Evolutionary conservation across 2,329 filamentous ascomycete species (phyloP).

Genomic region (Mariannaea sp.): DNA sequence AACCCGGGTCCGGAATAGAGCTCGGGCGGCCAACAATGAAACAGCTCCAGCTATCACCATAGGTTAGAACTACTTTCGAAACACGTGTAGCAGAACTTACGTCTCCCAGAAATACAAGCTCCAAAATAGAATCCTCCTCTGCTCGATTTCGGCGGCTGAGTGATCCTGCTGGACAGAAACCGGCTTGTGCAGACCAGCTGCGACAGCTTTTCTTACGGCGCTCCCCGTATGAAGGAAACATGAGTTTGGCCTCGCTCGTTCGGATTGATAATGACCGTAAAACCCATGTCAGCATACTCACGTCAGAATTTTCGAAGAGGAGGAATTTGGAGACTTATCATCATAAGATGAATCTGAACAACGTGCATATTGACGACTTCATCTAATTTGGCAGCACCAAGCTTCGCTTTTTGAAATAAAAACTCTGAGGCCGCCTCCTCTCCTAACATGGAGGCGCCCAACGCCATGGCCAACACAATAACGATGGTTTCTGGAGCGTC

Average conservation of each 20-base stretch:
- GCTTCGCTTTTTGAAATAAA: constrained; percentile 49
- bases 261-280: constrained; percentile 50
- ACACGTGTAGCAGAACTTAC: constrained; percentile 36
- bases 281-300: constrained; percentile 16
- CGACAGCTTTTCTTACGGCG: constrained; percentile 48
- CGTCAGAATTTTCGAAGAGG: neutral
- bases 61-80: neutral
- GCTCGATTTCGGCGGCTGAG: constrained; percentile 41
- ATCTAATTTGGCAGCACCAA: constrained; percentile 43
- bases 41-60: constrained; percentile 46
- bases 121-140: constrained; percentile 43
- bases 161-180: constrained; percentile 40
- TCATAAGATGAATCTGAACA: constrained; percentile 49
- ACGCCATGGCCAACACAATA: constrained; percentile 44
- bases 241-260: constrained; percentile 50
- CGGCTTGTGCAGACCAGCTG: constrained; percentile 50
- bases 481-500: constrained; percentile 45
- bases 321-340: constrained; percentile 46
- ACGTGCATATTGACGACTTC: constrained; percentile 52
- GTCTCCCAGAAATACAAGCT: constrained; percentile 50
- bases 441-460: constrained; percentile 45
- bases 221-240: constrained; percentile 47
- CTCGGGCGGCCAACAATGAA: constrained; percentile 49
- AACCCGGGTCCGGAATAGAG: constrained; percentile 45
- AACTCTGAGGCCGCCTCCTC: constrained; percentile 48